These are phyloP conservation scores for Jaltomata sinuosa DNA, from an alignment of 257 asterid genomes.

Conservation along the genomic window DNA sequence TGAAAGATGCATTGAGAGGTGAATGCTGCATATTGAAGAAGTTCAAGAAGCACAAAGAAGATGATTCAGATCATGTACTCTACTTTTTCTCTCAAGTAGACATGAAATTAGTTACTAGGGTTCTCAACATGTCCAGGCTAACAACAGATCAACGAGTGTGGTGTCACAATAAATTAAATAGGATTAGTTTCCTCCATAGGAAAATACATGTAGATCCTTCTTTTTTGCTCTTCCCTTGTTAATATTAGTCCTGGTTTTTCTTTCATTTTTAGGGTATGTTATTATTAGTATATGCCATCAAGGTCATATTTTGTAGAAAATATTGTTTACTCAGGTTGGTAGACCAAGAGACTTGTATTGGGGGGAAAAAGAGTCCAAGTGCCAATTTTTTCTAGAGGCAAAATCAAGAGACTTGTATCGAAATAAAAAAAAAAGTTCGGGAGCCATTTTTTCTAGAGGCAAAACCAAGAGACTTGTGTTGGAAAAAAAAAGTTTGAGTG, in stretches of 20 bases:
- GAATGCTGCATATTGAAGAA: constrained; percentile 61
- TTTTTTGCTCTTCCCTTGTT: constrained; percentile 83
- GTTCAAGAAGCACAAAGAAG: constrained; percentile 30
- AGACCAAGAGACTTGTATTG: no score
- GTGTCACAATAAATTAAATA: constrained; percentile 64
- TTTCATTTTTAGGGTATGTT: not conserved
- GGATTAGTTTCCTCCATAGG: constrained; percentile 52
- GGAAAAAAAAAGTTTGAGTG: no score
- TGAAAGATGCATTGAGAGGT: constrained; percentile 54
- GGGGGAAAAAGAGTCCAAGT: no score
- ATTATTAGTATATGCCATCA: no score
- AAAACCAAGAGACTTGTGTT: no score
- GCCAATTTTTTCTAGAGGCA: no score
- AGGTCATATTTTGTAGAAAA: not conserved
- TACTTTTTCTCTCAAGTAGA: constrained; percentile 77
- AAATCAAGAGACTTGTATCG: no score
- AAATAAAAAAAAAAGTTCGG: no score
- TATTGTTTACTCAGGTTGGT: not conserved
- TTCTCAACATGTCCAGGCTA: constrained; percentile 58
- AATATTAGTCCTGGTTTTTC: not conserved
- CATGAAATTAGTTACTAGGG: constrained; percentile 69
- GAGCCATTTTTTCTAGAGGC: no score
- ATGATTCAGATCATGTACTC: constrained; percentile 59
- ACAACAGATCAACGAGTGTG: constrained; percentile 62
- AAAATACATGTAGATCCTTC: constrained; percentile 57